Conservation (phyloP, 495 filamentous ascomycete genomes). For the Xylaria curta region DNA sequence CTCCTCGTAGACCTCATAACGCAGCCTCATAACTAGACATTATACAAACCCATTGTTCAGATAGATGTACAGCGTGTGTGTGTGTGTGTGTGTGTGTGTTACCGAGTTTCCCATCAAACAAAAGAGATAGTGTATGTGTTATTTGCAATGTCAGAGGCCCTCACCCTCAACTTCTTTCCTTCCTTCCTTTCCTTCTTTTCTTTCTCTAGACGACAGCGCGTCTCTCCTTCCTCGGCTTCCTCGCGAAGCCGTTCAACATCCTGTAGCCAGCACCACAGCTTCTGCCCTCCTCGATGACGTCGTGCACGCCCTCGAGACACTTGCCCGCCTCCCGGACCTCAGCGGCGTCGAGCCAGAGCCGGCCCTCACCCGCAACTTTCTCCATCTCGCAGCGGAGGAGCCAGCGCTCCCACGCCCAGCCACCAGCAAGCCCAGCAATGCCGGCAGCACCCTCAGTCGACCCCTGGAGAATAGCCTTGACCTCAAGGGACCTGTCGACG, state of each 20-base stretch:
- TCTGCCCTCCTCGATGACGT: slow-evolving; percentile 84
- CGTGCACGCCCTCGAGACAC: slow-evolving; percentile 76
- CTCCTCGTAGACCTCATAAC: slow-evolving; percentile 7
- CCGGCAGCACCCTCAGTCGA: slow-evolving; percentile 75
- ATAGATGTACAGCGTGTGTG: not conserved
- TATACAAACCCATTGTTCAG: not conserved
- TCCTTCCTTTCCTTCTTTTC: not conserved
- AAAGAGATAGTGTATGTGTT: slow-evolving; percentile 9
- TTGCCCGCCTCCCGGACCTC: slow-evolving; percentile 56
- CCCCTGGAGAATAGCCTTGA: slow-evolving; percentile 71
- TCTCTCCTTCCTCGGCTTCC: slow-evolving; percentile 67
- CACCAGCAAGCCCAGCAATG: slow-evolving; percentile 80
- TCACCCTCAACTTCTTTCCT: slow-evolving; percentile 1
- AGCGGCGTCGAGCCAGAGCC: slow-evolving; percentile 56
- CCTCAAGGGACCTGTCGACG: slow-evolving; percentile 57
- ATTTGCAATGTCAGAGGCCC: not conserved
- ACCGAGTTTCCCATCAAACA: not conserved
- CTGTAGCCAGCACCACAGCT: slow-evolving; percentile 83
- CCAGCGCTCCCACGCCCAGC: slow-evolving; percentile 98
- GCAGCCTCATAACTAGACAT: slow-evolving; percentile 19
- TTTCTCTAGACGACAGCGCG: slow-evolving; percentile 7
- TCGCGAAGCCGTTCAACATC: slow-evolving; percentile 84
- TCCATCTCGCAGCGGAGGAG: slow-evolving; percentile 84
- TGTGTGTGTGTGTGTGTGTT: too few relatives aligned
- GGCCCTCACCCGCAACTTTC: slow-evolving; percentile 71